Conservation (phyloP, 2,329 filamentous ascomycete species). For the Domatiomyces globalis region DNA sequence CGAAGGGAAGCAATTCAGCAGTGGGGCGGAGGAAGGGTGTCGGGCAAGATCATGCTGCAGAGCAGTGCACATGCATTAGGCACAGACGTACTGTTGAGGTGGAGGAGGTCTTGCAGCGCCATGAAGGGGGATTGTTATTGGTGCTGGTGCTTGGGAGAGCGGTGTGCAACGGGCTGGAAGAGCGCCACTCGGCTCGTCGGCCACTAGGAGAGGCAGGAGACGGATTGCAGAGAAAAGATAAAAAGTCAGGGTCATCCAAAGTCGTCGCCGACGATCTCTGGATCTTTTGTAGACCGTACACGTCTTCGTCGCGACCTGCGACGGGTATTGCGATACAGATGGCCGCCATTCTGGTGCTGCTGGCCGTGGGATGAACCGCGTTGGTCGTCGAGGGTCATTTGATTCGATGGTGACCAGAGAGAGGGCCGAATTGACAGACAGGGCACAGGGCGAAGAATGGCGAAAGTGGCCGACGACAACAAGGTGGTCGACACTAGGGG, state of each 20-base stretch:
- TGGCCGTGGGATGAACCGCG: conserved; percentile 4
- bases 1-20: not conserved
- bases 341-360: conserved; percentile 30
- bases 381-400: conserved; percentile 10
- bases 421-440: not conserved
- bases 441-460: conserved; percentile 2
- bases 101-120: conserved; percentile 16
- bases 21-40: conserved; percentile 1
- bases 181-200: conserved; percentile 24
- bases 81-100: conserved; percentile 11
- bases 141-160: conserved; percentile 9
- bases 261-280: conserved; percentile 29
- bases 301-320: conserved; percentile 28
- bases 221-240: conserved; percentile 17
- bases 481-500: not conserved
- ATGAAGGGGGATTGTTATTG: conserved; percentile 13
- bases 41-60: not conserved
- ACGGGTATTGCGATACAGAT: conserved; percentile 29
- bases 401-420: conserved; percentile 7
- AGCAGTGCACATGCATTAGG: conserved; percentile 4
- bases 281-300: conserved; percentile 29
- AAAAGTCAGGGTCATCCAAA: conserved; percentile 30
- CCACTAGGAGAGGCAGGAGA: conserved; percentile 14
- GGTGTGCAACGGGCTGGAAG: conserved; percentile 12
- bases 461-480: not conserved